phyloP scores from a whole-genome alignment of 2,329 filamentous ascomycete species.

The Huntiella bhutanensis region DNA sequence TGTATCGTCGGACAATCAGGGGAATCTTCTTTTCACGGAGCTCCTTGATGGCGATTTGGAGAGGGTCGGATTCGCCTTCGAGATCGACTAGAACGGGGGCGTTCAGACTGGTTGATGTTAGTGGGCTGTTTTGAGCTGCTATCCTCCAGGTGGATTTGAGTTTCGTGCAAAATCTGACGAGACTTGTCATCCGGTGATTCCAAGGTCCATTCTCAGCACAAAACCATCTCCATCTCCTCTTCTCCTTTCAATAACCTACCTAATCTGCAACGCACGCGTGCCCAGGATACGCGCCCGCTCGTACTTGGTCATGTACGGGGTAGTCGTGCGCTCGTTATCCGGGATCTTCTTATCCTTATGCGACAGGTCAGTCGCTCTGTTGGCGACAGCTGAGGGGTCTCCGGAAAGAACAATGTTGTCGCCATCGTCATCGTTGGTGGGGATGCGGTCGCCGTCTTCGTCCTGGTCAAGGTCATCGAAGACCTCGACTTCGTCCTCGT shows the following conservation, averaged over 20 bases:
- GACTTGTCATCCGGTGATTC: too few species aligned
- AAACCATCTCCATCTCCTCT: neutral
- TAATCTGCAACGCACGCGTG: conserved; percentile 87
- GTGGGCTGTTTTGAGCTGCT: neutral
- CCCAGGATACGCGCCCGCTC: conserved; percentile 85
- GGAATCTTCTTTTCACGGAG: conserved; percentile 97
- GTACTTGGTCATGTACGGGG: conserved; percentile 99
- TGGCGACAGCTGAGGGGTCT: conserved; percentile 38
- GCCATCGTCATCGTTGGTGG: conserved; percentile 35
- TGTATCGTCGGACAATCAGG: conserved; percentile 79
- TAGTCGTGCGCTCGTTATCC: conserved; percentile 73
- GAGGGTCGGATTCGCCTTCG: conserved; percentile 90
- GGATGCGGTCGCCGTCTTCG: conserved; percentile 30
- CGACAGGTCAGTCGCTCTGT: conserved; percentile 34
- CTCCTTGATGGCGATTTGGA: conserved; percentile 96
- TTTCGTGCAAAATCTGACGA: too few species aligned
- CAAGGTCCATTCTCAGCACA: too few species aligned
- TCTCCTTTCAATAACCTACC: conserved; percentile 33
- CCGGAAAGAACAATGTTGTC: conserved; percentile 42
- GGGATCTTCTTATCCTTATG: conserved; percentile 74
- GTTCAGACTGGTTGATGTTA: conserved; percentile 53
- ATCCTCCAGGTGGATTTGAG: neutral
- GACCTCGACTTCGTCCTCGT: conserved; percentile 45
- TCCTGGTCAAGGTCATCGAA: conserved; percentile 34
- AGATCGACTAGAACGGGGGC: conserved; percentile 90